Evolutionary conservation across 2,329 filamentous ascomycete genomes (phyloP).

Genomic region (Talaromyces pinophilus): DNA sequence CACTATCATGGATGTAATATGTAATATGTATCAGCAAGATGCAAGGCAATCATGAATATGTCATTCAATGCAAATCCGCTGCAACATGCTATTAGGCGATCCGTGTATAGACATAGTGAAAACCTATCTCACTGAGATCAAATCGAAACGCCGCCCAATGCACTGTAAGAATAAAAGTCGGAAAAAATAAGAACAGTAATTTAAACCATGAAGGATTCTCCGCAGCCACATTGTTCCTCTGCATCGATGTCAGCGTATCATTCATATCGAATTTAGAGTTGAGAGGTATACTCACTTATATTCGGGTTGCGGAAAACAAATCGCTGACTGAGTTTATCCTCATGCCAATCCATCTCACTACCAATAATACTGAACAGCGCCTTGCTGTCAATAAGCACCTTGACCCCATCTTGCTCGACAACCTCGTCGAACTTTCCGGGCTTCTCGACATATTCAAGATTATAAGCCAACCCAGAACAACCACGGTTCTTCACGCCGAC

Average conservation of each 20-base stretch:
- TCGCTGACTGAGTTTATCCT: constrained; percentile 87
- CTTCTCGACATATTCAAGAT: constrained; percentile 93
- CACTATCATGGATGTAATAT: constrained; percentile 10
- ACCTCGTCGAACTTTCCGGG: constrained; percentile 84
- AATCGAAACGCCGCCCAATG: constrained; percentile 40
- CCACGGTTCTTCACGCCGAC: constrained; percentile 92
- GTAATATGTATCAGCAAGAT: background rate
- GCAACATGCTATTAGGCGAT: background rate
- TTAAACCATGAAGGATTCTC: constrained; percentile 88
- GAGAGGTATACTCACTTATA: constrained; percentile 72
- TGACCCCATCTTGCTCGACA: constrained; percentile 94
- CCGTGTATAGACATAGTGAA: background rate
- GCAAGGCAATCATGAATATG: constrained; percentile 5
- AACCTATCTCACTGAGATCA: background rate
- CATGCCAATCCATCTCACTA: constrained; percentile 98
- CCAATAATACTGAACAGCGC: constrained; percentile 97
- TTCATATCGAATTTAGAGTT: background rate
- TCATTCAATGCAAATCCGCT: background rate
- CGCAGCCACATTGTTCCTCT: constrained; percentile 96
- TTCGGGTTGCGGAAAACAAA: constrained; percentile 98
- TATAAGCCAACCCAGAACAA: constrained; percentile 89
- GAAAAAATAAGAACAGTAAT: constrained; percentile 9
- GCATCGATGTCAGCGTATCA: constrained; percentile 22
- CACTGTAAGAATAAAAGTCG: constrained; percentile 32
- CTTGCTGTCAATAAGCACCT: constrained; percentile 95